phyloP scores from a whole-genome alignment of 148 eudicot species.

The Chenopodium quinoa region DNA sequence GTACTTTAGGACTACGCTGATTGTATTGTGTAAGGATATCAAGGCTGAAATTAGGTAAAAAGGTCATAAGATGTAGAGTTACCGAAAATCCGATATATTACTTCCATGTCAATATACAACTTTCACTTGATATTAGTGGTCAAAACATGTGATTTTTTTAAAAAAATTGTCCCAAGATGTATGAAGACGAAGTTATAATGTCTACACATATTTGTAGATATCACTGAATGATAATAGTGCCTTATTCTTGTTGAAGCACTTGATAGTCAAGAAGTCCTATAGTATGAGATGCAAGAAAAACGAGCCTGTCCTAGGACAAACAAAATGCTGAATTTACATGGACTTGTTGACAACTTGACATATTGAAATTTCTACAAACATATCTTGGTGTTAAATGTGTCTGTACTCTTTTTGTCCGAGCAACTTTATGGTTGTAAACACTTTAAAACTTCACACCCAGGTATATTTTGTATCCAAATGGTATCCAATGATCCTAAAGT shows the following conservation, averaged over 20 bases:
- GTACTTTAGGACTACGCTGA: neutral
- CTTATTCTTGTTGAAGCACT: too few species aligned
- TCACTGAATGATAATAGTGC: neutral
- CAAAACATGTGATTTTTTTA: too few species aligned
- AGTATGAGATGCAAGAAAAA: too few species aligned
- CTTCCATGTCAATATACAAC: neutral
- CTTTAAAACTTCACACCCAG: neutral
- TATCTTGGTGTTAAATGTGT: neutral
- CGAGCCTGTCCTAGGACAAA: too few species aligned
- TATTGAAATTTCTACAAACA: neutral
- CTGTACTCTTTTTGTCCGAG: neutral
- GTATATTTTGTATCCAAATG: neutral
- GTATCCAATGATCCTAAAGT: neutral
- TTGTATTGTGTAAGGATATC: neutral
- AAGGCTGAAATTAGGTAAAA: neutral
- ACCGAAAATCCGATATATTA: neutral
- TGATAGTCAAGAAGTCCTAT: too few species aligned
- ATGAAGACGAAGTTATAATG: neutral
- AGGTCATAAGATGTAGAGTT: neutral
- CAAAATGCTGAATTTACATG: too few species aligned
- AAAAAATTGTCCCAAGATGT: neutral
- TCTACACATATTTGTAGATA: neutral
- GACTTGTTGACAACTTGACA: neutral
- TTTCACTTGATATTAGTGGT: too few species aligned
- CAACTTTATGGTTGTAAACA: neutral